Base-by-base conservation (phyloP, 306 rosid genomes). In the Dryas drummondii region DNA sequence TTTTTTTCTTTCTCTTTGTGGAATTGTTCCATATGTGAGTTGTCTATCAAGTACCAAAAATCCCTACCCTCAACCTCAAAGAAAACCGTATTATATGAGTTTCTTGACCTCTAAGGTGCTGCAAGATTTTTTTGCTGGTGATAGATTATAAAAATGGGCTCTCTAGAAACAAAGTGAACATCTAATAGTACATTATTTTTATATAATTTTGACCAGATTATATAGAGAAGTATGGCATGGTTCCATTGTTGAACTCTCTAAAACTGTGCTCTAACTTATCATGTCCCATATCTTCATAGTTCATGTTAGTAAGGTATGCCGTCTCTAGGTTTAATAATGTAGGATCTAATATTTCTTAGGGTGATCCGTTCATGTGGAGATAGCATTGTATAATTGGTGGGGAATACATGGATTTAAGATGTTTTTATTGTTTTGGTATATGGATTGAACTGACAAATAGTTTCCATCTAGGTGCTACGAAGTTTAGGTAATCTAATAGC, bases 401-500 rank as follows among this genome's bases (percentile, higher is more conserved):
- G 15, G 54, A 52, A 15, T 12, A 59, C 11, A 14, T 14, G 64
- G 64, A 56, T 80, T 46, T 22, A 65, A 73, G 16, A 27, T n/a
- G 19, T 13, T 49, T 79, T 75, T 42, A 14, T 57, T 47, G 72
- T 4, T 71, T 17, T 47, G 9, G 76, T 78, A 60, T n/a, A 49
- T 68, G 58, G 74, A 76, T 58, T 72, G 68, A 70, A 66, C 74
- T 77, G 71, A 88, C 72, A 63, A 76, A 59, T 82, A 80, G 68
- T 78, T 84, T 79, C 71, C 54, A 12, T 82, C 19, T 66, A 96
- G 98, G 90, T 89, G 82, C 87, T 96, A 78, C 86, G 98, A 77
- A 89, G 97, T 90, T 80, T 96, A 80, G 98, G 99, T 16, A 92
- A 96, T 85, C 91, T 96, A 45, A 80, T 96, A 68, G 99, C 99